These are phyloP conservation scores for Cryphonectria japonica DNA, from an alignment of 2,329 filamentous ascomycete genomes.

Conservation along the genomic window DNA sequence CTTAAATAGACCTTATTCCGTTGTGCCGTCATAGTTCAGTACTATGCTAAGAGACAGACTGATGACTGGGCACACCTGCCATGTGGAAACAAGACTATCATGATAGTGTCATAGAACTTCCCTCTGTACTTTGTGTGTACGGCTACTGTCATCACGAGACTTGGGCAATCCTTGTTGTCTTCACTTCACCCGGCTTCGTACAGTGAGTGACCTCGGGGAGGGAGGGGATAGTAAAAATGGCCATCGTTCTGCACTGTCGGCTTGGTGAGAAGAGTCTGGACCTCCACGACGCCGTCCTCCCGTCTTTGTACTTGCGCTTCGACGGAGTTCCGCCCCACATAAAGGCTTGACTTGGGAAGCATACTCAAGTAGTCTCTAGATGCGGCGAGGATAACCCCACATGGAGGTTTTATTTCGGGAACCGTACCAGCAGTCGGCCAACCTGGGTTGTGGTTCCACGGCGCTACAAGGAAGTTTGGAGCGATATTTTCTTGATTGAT, in stretches of 20 bases:
- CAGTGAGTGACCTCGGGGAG: no score
- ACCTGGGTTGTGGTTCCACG: no score
- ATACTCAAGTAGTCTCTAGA: background rate
- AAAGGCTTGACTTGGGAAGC: background rate
- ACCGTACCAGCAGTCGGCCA: no score
- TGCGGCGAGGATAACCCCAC: background rate
- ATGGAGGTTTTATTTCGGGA: no score
- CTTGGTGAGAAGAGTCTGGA: background rate
- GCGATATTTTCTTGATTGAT: no score
- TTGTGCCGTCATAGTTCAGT: background rate
- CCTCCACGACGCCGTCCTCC: background rate
- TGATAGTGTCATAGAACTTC: background rate
- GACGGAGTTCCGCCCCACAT: slow-evolving; percentile 8
- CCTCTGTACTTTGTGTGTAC: background rate
- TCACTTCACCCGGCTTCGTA: no score
- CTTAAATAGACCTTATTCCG: background rate
- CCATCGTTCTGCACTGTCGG: background rate
- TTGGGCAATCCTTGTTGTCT: no score
- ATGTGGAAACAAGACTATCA: background rate
- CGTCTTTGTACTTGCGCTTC: slow-evolving; percentile 10
- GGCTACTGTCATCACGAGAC: no score
- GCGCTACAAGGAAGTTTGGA: no score
- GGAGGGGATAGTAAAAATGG: no score
- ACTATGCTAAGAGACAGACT: background rate
- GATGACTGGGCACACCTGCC: background rate